Percentiles rank a stretch among this genome's conserved stretches.
Conservation (phyloP, 208 protist species). For the Trypanosoma boissoni region DNA sequence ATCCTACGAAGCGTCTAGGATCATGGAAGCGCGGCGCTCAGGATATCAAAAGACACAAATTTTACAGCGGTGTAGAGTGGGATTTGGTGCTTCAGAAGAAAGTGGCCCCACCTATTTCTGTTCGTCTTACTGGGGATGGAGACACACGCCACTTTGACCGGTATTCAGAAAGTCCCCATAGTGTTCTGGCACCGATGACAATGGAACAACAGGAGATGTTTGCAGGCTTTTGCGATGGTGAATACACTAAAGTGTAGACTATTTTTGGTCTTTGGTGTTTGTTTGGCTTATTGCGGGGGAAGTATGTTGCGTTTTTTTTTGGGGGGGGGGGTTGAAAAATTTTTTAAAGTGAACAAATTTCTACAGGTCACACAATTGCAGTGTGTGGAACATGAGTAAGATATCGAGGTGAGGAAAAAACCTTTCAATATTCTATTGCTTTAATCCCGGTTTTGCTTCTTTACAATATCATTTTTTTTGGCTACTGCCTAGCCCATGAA, state of each 20-base stretch:
- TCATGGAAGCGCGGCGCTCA: slow-evolving; percentile 80
- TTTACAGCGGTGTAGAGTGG: slow-evolving; percentile 96
- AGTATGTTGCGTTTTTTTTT: too few relatives aligned
- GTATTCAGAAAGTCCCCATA: slow-evolving; percentile 85
- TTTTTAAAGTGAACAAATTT: too few relatives aligned
- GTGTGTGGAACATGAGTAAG: too few relatives aligned
- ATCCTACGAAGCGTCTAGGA: slow-evolving; percentile 89
- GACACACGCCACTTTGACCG: slow-evolving; percentile 91
- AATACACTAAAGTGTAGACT: slow-evolving; percentile 65
- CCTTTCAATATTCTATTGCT: too few relatives aligned
- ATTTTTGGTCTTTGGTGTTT: slow-evolving; percentile 6
- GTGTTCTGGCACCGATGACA: slow-evolving; percentile 72
- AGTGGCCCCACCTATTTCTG: slow-evolving; percentile 79
- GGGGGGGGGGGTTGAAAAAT: too few relatives aligned
- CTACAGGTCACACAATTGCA: too few relatives aligned
- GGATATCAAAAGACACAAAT: slow-evolving; percentile 97
- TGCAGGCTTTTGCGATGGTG: slow-evolving; percentile 85
- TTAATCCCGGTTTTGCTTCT: too few relatives aligned
- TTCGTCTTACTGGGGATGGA: slow-evolving; percentile 70
- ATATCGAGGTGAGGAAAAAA: too few relatives aligned
- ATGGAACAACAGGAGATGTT: slow-evolving; percentile 81
- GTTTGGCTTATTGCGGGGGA: slow-evolving; percentile 3
- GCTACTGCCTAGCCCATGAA: too few relatives aligned
- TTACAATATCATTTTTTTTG: too few relatives aligned
- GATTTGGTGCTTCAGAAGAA: slow-evolving; percentile 76